phyloP scores from a whole-genome alignment of 2,329 filamentous ascomycete species.

The Cladosporium sp. region DNA sequence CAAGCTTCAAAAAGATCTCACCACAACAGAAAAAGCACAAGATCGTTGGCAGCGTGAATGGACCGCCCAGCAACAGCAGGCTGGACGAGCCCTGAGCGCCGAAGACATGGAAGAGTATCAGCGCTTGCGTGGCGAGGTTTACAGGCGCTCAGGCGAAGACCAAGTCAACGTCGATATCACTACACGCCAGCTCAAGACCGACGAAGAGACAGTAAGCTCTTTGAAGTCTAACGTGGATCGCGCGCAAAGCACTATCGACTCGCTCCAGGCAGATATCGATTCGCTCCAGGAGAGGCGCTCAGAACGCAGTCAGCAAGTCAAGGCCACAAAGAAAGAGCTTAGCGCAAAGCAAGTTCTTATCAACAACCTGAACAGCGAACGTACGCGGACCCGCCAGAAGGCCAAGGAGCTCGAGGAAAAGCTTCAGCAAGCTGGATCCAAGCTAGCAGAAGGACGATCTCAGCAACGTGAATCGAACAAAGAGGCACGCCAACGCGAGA shows the following conservation, averaged over 20 bases:
- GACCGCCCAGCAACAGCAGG: slow-evolving; percentile 76
- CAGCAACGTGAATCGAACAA: slow-evolving; percentile 80
- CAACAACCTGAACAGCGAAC: slow-evolving; percentile 78
- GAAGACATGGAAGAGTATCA: slow-evolving; percentile 88
- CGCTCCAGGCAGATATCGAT: slow-evolving; percentile 66
- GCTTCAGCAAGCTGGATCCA: slow-evolving; percentile 72
- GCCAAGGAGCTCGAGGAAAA: slow-evolving; percentile 90
- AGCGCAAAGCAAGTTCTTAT: slow-evolving; percentile 86
- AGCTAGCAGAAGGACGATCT: slow-evolving; percentile 80
- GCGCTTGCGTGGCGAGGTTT: slow-evolving; percentile 75
- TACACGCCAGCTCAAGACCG: slow-evolving; percentile 82
- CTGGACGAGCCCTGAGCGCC: slow-evolving; percentile 80
- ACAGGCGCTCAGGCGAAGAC: slow-evolving; percentile 73
- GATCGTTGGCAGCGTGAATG: slow-evolving; percentile 84
- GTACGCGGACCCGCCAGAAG: slow-evolving; percentile 73
- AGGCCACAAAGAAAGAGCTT: slow-evolving; percentile 67
- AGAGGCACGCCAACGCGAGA: slow-evolving; percentile 74
- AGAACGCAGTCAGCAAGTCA: slow-evolving; percentile 58
- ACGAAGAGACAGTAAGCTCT: slow-evolving; percentile 85
- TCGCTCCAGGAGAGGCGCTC: slow-evolving; percentile 66
- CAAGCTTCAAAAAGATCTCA: slow-evolving; percentile 75
- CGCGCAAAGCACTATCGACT: slow-evolving; percentile 68
- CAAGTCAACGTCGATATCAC: slow-evolving; percentile 81
- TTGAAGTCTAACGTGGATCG: slow-evolving; percentile 83
- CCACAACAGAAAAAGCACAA: slow-evolving; percentile 83